Evolutionary conservation across 2,329 filamentous ascomycete species (phyloP), one percentile per base, ranked within the genome.

Genomic region (Penicillium sp.): DNA sequence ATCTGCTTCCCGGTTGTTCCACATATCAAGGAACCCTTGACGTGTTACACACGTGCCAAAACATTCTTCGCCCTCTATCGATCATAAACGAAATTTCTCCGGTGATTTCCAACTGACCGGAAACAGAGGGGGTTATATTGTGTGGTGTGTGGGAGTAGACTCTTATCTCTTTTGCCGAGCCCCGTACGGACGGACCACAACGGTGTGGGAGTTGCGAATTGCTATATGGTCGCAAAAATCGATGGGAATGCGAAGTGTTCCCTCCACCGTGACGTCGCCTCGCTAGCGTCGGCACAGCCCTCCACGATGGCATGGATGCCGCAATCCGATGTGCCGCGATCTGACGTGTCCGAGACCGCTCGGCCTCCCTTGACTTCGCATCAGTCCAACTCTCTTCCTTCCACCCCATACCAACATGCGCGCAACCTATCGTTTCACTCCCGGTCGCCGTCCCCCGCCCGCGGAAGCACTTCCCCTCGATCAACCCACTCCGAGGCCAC

Each of bases 401-500:
- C 93, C 1, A 97, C 93, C 3, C 94, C 93, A 9, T 90, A 93
- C 69, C 92, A 97, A 72, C 88, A 90, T 74, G 85, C 91, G 62
- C 86, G 91, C 56, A 88, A 92, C 67, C 88, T 94, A 68, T 88
- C 88, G 2, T 89, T 89, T 67, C 85, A 86, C 70, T 94, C 91
- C 45, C 84, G 84, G 68, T 87, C 86, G 31, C 92, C 91, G 10
- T 97, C 92, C 16, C 92, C 93, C 36, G 88, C 84, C 64, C 85
- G 79, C 52, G 78, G 87, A 50, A 90, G 87, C 73, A 90, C 92
- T 64, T 97, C 93, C 14, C 94, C 93, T 37, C 87, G 89, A 57
- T 97, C 93, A 4, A 90, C 89, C 17, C 92, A 93, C 67, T 96
- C 91, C 44, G 93, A 97, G 75, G 89, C 90, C 25, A 92, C 90